These are phyloP conservation scores for Begonia fuchsioides DNA, from an alignment of 306 rosid genomes.

Conservation along the genomic window DNA sequence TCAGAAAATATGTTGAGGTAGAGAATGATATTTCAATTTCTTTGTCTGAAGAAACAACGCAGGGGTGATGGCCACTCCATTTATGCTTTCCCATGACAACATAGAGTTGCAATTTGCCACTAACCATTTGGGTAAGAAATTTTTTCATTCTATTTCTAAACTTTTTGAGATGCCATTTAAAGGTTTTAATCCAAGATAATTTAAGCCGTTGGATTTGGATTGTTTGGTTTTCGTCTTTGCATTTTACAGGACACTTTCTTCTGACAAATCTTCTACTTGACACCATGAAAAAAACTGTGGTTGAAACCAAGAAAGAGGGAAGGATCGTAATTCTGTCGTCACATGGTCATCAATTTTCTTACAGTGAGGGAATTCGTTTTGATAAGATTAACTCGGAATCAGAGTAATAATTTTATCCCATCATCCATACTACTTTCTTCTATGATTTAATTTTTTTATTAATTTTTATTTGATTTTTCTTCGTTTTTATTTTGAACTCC, in stretches of 20 bases:
- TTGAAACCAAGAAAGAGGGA: slow-evolving; percentile 50
- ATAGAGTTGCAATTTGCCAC: slow-evolving; percentile 76
- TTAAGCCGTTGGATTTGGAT: no score
- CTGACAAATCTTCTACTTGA: slow-evolving; percentile 67
- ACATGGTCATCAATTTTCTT: slow-evolving; percentile 37
- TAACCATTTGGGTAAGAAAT: slow-evolving; percentile 51
- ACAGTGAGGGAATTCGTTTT: slow-evolving; percentile 44
- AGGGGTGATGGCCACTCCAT: slow-evolving; percentile 68
- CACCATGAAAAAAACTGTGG: slow-evolving; percentile 57
- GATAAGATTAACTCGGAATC: slow-evolving; percentile 57
- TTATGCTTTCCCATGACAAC: slow-evolving; percentile 51
- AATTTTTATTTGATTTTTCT: neutral
- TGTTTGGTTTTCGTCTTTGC: neutral
- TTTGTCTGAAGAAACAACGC: slow-evolving; percentile 65
- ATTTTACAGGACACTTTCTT: slow-evolving; percentile 67
- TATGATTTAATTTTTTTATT: neutral
- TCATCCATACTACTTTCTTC: slow-evolving; percentile 1
- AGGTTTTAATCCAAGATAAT: no score
- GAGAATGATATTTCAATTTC: neutral
- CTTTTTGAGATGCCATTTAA: no score
- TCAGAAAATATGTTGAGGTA: no score
- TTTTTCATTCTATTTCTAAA: neutral
- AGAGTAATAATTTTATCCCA: slow-evolving; percentile 31
- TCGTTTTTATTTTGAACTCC: slow-evolving; percentile 3
- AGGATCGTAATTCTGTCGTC: slow-evolving; percentile 67